Base-by-base conservation (phyloP, 495 filamentous ascomycete species). In the Penicillium alfredii region DNA sequence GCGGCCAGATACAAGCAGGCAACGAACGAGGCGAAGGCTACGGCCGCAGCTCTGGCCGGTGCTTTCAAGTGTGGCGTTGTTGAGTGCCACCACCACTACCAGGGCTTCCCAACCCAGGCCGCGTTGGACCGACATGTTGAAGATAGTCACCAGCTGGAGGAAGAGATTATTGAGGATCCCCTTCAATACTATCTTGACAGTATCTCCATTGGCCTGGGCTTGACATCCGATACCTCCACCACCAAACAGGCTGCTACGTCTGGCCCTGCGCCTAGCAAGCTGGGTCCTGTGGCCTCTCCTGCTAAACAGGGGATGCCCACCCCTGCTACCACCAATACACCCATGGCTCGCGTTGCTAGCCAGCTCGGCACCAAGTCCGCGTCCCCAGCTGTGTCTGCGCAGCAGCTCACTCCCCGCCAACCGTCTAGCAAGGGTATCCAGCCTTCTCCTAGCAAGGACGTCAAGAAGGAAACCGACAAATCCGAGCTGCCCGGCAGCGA, bases 51-150 rank as follows among this genome's bases (percentile, higher is more conserved):
- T 27, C 26, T 50, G 36, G 30, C 40, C 19, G 52, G 58, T 33
- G 31, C 55, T 13, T 66, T 71, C 40, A 69, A 66, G 35, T 77
- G 72, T 45, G 40, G 44, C 13, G 52, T 68, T 9, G 44, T 56
- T 12, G 61, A 69, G 6, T 77, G 73, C 38, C 68, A 62, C 22
- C 47, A 57, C 40, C 58, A 67, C 33, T 57, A 56, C 29, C 64
- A 68, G 30, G 69, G 71, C 8, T 73, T 75, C 38, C 30, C 45
- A 0, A 65, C 64, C 8, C 62, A 68, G 41, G 55, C 38, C 19
- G 69, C 61, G 11, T 49, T 77, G 17, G 63, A 71, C 10, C 67
- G 67, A 19, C 73, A 77, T 35, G 51, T 64, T 12, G 57, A 63
- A 23, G 69, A 73, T 25, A 58, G 25, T 13, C 73, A 76, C 44